Base-by-base conservation (phyloP, 805 yeast genomes). In the Ogataea angusta region DNA sequence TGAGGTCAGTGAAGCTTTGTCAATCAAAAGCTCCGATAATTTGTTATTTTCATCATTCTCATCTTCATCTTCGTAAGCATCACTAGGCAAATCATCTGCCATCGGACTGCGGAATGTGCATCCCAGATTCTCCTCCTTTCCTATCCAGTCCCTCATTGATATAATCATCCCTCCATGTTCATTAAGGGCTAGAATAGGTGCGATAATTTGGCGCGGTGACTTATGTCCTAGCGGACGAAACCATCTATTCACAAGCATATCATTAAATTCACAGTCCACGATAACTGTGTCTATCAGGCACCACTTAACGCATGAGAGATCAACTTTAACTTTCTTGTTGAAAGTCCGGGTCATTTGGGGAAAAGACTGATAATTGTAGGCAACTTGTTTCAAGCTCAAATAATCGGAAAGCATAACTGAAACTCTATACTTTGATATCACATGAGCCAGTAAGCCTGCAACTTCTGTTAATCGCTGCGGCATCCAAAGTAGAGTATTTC, bases 121-220 rank as follows among this genome's bases (percentile, higher is more conserved):
- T 4, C 86, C 85, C 40, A 82, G 53, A 34, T 76, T 75, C 15
- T 82, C 85, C 40, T 76, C 76, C 4, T 76, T 76, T 3, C 87
- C 89, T 12, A 90, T 67, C 88, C 96, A 91, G 60, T 93, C 99
- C 49, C 95, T 73, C 73, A 89, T 76, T 1, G 97, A 80, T 6
- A 93, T 79, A 10, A 90, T 89, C 78, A 91, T 86, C 2, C 99
- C 99, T 24, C 99, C 99, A 55, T 89, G 95, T 57, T 93, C 99
- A 48, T 85, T 78, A 36, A 93, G 67, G 0, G 96, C 85, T 31
- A 93, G 68, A 69, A 93, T 75, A 0, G 99, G 99, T 0, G 95
- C 82, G 21, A 89, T 82, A 4, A 88, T 85, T 38, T 78, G 76
- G 26, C 83, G 73, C 0, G 95, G 82, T 38, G 75, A 76, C 40